Conservation (phyloP, 352 stramenopile species). For the Phytopythium mirpurense region DNA sequence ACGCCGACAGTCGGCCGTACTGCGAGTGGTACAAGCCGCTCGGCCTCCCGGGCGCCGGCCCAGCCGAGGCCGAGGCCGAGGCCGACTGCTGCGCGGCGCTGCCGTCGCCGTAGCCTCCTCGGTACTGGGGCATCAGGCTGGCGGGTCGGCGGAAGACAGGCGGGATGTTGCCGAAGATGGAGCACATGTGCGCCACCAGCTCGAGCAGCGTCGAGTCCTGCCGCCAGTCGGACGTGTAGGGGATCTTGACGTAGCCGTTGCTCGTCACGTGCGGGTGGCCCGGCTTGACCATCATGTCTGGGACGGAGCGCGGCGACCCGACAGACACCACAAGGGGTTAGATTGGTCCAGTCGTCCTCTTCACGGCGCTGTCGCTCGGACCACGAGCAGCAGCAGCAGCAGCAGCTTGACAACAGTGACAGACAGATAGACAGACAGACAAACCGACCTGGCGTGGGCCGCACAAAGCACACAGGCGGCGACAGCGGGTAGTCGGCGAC, state of each 20-base stretch:
- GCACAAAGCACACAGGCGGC: slow-evolving; percentile 84
- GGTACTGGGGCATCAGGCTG: slow-evolving; percentile 31
- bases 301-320: too few species aligned
- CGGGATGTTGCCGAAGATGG: slow-evolving; percentile 86
- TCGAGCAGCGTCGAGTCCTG: slow-evolving; percentile 83
- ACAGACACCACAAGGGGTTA: too few species aligned
- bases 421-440: too few species aligned
- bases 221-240: slow-evolving; percentile 81
- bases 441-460: slow-evolving; percentile 68
- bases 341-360: too few species aligned
- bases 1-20: slow-evolving; percentile 22
- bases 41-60: slow-evolving; percentile 10
- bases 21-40: slow-evolving; percentile 45
- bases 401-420: too few species aligned
- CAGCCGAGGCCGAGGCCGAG: slow-evolving; percentile 12
- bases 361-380: too few species aligned
- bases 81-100: too few species aligned
- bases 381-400: neutral
- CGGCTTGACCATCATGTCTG: slow-evolving; percentile 85
- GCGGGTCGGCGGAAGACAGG: slow-evolving; percentile 74
- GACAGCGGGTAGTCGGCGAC: slow-evolving; percentile 78
- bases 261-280: slow-evolving; percentile 83
- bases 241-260: slow-evolving; percentile 82
- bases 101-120: slow-evolving; percentile 19
- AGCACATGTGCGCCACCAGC: slow-evolving; percentile 84